Base-by-base conservation (phyloP, 2,329 filamentous ascomycete species). In the Colletotrichum liaoningense region DNA sequence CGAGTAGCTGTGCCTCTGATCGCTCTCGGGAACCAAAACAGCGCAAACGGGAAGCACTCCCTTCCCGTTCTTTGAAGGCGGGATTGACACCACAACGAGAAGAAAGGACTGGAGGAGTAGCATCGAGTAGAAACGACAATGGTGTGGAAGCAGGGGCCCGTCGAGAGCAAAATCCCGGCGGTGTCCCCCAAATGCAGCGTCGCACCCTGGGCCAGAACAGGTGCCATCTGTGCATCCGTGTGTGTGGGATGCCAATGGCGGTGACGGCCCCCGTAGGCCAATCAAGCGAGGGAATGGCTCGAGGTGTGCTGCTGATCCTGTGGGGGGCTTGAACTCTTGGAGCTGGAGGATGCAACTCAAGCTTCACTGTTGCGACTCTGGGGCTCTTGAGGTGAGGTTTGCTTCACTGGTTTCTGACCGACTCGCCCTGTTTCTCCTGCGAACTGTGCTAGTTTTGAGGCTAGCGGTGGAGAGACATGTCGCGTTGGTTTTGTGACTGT, bases 161-260 rank as follows among this genome's bases (percentile, higher is more conserved):
- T 55, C 22, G 26, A 49, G 42, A 24, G 57, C 38, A 46, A 33
- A 62, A 52, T 42, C 56, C 54, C 69, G 57, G 69, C 22, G 55
- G 66, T 64, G 58, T 59, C 65, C 58, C 65, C 65, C 54, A 72
- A 69, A 69, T 63, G 54, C 59, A 72, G 69, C 66, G 69, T 72
- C 49, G 28, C 58, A 63, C 69, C 57, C 56, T 38, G 49, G 57
- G 49, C 63, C 28, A 54, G 60, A 52, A 54, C n/a, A 52, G 42
- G 60, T 63, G 46, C 46, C 63, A 60, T 57, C 57, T 59, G 57
- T 59, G 59, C 60, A 52, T 54, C 46, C n/a, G 60, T 63, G 46
- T 63, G 60, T 54, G 60, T 63, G 60, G 46, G 60, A 63, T 63
- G 46, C 28, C 28, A 63, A 63, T 63, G 46, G 60, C 60, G 60